These are phyloP conservation scores for Cercospora beticola DNA, from an alignment of 2,329 filamentous ascomycete species.

Conservation along the genomic window DNA sequence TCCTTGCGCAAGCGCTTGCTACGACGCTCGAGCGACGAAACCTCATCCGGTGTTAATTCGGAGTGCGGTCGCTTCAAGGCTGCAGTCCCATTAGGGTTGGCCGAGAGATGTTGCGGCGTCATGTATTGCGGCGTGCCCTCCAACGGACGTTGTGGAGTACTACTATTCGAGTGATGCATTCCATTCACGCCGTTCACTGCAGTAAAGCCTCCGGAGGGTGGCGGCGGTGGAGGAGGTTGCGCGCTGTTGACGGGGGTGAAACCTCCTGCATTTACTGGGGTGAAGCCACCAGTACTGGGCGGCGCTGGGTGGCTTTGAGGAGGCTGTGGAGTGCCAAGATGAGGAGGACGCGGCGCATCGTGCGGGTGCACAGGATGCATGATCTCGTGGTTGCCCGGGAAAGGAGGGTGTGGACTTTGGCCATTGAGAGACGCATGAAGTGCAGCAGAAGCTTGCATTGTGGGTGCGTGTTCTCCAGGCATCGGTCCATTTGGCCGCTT, in stretches of 20 bases:
- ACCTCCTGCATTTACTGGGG: conserved; percentile 65
- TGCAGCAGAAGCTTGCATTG: conserved; percentile 57
- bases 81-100: conserved; percentile 30
- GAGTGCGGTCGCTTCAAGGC: conserved; percentile 71
- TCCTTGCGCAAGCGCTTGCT: conserved; percentile 91
- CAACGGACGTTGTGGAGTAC: conserved; percentile 27
- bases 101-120: conserved; percentile 25
- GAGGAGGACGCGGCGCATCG: conserved; percentile 33
- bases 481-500: conserved; percentile 54
- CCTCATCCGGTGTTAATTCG: conserved; percentile 41
- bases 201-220: conserved; percentile 49
- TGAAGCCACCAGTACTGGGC: conserved; percentile 69
- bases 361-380: conserved; percentile 30
- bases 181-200: conserved; percentile 57
- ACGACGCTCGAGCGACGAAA: conserved; percentile 58
- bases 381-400: conserved; percentile 16
- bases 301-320: conserved; percentile 41
- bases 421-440: conserved; percentile 56
- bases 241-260: conserved; percentile 66
- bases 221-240: conserved; percentile 30
- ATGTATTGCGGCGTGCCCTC: conserved; percentile 54
- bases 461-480: conserved; percentile 63
- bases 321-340: conserved; percentile 47
- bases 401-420: conserved; percentile 26
- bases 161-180: conserved; percentile 35